Percentiles rank a stretch among this genome's conserved stretches.
These are phyloP conservation scores for Debaryomyces robertsiae DNA, from an alignment of 1,139 yeast species.

Conservation along the genomic window DNA sequence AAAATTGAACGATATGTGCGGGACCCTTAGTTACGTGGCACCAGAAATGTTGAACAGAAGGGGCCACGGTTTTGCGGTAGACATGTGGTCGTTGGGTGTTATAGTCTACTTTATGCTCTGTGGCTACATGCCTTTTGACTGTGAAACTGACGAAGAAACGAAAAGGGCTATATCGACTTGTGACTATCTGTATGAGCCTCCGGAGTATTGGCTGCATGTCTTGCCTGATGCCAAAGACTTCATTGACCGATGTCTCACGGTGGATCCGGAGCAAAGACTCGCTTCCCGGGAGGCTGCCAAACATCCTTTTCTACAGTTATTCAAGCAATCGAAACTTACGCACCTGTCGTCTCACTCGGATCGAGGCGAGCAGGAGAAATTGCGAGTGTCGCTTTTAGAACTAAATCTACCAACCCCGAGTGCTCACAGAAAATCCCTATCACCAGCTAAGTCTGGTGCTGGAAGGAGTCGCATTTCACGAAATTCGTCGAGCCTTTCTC, in stretches of 20 bases:
- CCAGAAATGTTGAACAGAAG: slow-evolving; percentile 60
- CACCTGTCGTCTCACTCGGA: neutral
- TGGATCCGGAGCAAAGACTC: slow-evolving; percentile 49
- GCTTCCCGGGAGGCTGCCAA: slow-evolving; percentile 47
- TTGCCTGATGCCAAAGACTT: slow-evolving; percentile 60
- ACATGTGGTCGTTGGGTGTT: slow-evolving; percentile 80
- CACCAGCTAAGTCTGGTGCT: slow-evolving; percentile 1
- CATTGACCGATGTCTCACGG: slow-evolving; percentile 53
- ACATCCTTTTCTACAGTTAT: slow-evolving; percentile 49
- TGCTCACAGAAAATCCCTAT: neutral
- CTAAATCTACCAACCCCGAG: neutral
- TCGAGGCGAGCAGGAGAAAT: neutral
- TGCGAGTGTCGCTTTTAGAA: slow-evolving; percentile 2
- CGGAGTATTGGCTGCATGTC: slow-evolving; percentile 60
- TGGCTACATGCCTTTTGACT: slow-evolving; percentile 80
- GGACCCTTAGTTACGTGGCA: slow-evolving; percentile 77
- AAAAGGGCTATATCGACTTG: slow-evolving; percentile 58
- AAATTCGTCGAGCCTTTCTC: slow-evolving; percentile 9
- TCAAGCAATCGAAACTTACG: too few relatives aligned
- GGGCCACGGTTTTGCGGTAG: slow-evolving; percentile 64
- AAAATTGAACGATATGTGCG: slow-evolving; percentile 41
- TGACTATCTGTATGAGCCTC: slow-evolving; percentile 63
- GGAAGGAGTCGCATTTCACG: slow-evolving; percentile 6
- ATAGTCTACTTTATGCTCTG: slow-evolving; percentile 69
- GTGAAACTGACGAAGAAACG: slow-evolving; percentile 73